Percentiles rank a stretch among this genome's conserved stretches.
These are phyloP conservation scores for Ensete ventricosum DNA, from an alignment of 176 grass and related monocot genomes.

Conservation along the genomic window DNA sequence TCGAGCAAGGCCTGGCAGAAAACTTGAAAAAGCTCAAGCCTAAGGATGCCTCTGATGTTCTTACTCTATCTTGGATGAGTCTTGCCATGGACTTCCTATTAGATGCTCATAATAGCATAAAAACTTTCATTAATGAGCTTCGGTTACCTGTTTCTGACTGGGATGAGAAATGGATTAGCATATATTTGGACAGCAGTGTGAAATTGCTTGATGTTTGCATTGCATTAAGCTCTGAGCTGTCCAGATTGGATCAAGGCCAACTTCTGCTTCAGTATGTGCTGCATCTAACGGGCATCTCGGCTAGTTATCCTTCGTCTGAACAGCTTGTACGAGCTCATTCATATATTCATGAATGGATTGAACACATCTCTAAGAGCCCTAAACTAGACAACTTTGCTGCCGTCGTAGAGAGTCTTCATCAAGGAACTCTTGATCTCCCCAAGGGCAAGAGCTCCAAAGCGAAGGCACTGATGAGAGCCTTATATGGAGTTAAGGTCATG, in stretches of 20 bases:
- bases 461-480: conserved; percentile 48
- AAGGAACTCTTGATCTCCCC: neutral
- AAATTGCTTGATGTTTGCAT: conserved; percentile 67
- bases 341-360: conserved; percentile 54
- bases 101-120: conserved; percentile 37
- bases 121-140: conserved; percentile 57
- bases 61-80: conserved; percentile 66
- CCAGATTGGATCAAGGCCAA: conserved; percentile 63
- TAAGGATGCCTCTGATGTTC: conserved; percentile 33
- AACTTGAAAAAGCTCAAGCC: conserved; percentile 66
- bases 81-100: conserved; percentile 43
- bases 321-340: conserved; percentile 41
- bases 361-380: conserved; percentile 17
- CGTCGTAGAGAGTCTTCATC: conserved; percentile 30
- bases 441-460: conserved; percentile 46
- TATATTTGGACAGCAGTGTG: conserved; percentile 70
- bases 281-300: conserved; percentile 36
- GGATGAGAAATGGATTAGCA: conserved; percentile 87
- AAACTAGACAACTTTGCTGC: conserved; percentile 47
- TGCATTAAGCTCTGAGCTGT: conserved; percentile 58
- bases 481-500: conserved; percentile 58
- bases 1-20: conserved; percentile 53
- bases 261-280: conserved; percentile 52
- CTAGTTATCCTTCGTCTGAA: conserved; percentile 23
- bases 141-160: conserved; percentile 70